phyloP scores from a whole-genome alignment of 768 basidiomycete genomes.

The Leucocoprinus sp. region DNA sequence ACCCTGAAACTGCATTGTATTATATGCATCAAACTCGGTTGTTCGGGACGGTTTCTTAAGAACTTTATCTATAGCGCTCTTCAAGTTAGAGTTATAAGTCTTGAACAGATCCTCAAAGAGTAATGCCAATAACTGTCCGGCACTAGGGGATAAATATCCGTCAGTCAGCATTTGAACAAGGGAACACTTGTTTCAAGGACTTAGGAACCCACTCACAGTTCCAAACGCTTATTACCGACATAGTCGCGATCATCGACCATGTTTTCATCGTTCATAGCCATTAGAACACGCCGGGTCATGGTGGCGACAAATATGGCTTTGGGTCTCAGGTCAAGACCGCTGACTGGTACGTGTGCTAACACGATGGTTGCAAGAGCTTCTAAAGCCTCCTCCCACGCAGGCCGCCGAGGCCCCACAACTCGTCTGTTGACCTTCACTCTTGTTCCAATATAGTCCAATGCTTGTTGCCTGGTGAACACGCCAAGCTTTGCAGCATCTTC shows the following conservation, averaged over 20 bases:
- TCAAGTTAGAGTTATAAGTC: conserved; percentile 94
- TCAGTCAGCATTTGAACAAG: conserved; percentile 3
- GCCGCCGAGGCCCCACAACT: conserved; percentile 73
- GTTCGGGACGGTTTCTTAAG: conserved; percentile 94
- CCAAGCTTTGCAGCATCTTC: conserved; percentile 92
- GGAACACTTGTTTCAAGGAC: neutral
- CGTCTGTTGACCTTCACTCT: conserved; percentile 83
- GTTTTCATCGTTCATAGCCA: conserved; percentile 94
- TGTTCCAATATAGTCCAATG: conserved; percentile 90
- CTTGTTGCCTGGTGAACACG: conserved; percentile 88
- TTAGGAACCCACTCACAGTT: conserved; percentile 58
- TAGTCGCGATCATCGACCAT: conserved; percentile 99
- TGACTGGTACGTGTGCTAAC: conserved; percentile 90
- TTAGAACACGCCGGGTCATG: conserved; percentile 92
- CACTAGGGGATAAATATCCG: conserved; percentile 37
- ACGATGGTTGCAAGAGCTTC: conserved; percentile 98
- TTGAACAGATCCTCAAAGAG: conserved; percentile 99
- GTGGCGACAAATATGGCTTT: conserved; percentile 97
- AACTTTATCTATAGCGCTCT: conserved; percentile 92
- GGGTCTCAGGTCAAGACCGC: conserved; percentile 78
- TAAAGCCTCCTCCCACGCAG: conserved; percentile 89
- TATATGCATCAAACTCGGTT: conserved; percentile 89
- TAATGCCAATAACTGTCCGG: conserved; percentile 90
- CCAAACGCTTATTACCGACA: conserved; percentile 97
- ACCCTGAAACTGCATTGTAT: conserved; percentile 92